Base-by-base conservation (phyloP, 192 early-diverging fungal genomes). In the Globomyces pollinis-pini region DNA sequence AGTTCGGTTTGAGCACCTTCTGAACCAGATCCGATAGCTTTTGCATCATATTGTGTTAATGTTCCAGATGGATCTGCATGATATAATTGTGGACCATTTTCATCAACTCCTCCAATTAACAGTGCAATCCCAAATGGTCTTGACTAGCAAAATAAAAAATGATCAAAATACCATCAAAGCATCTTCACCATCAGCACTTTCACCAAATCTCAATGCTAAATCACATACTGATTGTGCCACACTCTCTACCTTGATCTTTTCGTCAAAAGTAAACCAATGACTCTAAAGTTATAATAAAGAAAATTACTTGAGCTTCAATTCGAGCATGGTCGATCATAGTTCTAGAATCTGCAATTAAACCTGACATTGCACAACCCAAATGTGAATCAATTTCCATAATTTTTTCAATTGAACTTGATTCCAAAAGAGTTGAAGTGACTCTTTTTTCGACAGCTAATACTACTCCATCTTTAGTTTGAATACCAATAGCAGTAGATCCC, bases 271-370 rank as follows among this genome's bases (percentile, higher is more conserved):
- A 59, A 99, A 99, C 59, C 78, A 79, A 63, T 99, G 96, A 75
- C 88, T 96, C 86, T 90, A 32, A 5, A 39, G 20, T 54, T 23
- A 33, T 20, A 33, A 20, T 54, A 21, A 13, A 43, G n/a, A n/a
- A n/a, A n/a, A n/a, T n/a, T 73, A 91, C 90, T 74, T 95, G 94
- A 20, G 93, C 89, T 72, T 94, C 90, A 28, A 96, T 83, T 31
- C 96, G 81, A 0, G 96, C 95, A 65, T 96, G 94, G 66, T 99
- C 95, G 54, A 99, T 92, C 86, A 99, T 94, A 31, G 94, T 99
- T 55, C 94, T 79, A 28, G 93, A 88, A 66, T 99, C 96, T 8
- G 96, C 91, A 26, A 88, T 93, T 55, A 97, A 78, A 5, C 96
- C 95, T 23, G 91, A 92, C 85, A 99, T 93, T 50, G 96, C 96